phyloP scores from a whole-genome alignment of 208 protist species.

The Trypanosoma cruzi region DNA sequence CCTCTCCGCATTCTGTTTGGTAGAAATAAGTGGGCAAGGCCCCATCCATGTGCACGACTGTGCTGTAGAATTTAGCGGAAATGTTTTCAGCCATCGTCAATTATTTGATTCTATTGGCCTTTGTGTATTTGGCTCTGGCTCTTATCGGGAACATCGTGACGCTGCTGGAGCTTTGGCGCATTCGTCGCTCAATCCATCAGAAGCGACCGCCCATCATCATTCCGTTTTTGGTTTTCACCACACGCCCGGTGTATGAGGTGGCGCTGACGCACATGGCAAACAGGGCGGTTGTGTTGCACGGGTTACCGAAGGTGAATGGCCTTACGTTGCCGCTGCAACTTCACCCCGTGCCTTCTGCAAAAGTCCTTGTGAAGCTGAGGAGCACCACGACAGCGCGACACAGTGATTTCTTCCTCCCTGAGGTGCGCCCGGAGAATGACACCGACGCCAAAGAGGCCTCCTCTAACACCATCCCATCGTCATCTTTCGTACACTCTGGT shows the following conservation, averaged over 20 bases:
- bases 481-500: too few species aligned
- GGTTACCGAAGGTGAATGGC: neutral
- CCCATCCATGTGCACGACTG: neutral
- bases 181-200: conserved; percentile 25
- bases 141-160: conserved; percentile 7
- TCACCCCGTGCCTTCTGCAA: neutral
- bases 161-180: conserved; percentile 25
- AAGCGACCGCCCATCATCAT: conserved; percentile 42
- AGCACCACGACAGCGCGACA: neutral
- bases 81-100: conserved; percentile 10
- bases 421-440: too few species aligned
- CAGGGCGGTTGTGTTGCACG: neutral
- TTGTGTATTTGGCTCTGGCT: conserved; percentile 1
- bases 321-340: conserved; percentile 13
- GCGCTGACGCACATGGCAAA: conserved; percentile 32
- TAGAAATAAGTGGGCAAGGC: too few species aligned
- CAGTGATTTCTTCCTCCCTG: too few species aligned
- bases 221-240: conserved; percentile 50
- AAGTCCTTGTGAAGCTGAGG: neutral
- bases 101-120: conserved; percentile 24
- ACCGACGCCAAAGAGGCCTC: neutral
- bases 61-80: neutral
- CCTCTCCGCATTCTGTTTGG: neutral
- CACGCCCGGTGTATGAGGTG: conserved; percentile 42
- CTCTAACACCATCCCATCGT: neutral